Evolutionary conservation across 208 protist species (phyloP), one percentile per base, ranked within the genome.

Genomic region (Angomonas desouzai): DNA sequence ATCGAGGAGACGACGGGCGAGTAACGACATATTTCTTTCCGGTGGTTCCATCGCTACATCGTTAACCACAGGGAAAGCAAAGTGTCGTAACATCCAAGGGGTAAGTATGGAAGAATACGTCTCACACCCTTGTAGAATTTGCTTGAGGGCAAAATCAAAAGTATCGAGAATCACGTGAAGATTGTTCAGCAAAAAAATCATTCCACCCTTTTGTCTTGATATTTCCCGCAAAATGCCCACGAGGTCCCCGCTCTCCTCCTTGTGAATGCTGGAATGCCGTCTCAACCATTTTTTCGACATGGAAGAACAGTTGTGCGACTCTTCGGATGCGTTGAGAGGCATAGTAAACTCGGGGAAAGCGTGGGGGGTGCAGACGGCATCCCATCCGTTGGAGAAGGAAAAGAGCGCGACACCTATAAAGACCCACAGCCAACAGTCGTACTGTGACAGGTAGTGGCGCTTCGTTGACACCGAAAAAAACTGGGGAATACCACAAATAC

Each of bases 341-440:
- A 6, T 40, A 18, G 36, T 18, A 40, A 40, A 40, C 36, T 40
- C 36, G 13, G 3, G 9, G 9, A 6, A 3, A 6, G 9, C 45
- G 45, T 16, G 4, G 45, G 9, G 3, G 18, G 45, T 22, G 29
- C 64, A 72, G 7, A 77, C 61, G 55, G 48, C 48, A 27, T 32
- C 34, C 29, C 20, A 56, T 22, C 23, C 53, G 18, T 18, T 59
- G 34, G 18, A 47, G 25, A 23, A 59, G 33, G 55, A 60, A 43
- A 72, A 64, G 9, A 74, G n/a, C n/a, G 63, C 27, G 6, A 66
- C 65, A 3, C 40, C 33, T 9, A 84, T 51, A 30, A 80, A 58
- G 34, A 84, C 53, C 81, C 75, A 84, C 11, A 82, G 62, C 70
- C 78, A 82, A 28, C 63, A 53, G 29, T 78, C 71, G 53, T 76